Base-by-base conservation (phyloP, 345 rosid species). In the Ceriops zippeliana region DNA sequence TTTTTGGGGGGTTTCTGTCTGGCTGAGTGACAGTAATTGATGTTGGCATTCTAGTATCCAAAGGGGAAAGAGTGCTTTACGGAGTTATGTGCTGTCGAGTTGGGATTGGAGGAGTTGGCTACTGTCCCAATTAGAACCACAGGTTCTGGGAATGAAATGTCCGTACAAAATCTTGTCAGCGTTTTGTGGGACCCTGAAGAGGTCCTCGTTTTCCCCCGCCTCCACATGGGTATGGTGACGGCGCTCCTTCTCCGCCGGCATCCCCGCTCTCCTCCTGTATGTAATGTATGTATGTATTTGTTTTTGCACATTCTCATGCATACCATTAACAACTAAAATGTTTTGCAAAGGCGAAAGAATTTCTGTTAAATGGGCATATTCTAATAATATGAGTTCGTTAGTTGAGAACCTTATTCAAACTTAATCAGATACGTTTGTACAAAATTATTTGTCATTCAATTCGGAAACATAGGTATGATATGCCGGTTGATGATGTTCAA, bases 121-220 rank as follows among this genome's bases (percentile, higher is more conserved):
- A 58, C 21, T 76, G 76, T 68, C 77, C 49, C 42, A 24, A 46
- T 66, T 70, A 56, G 61, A 62, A 76, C 78, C 81, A 65, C 83
- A 57, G 52, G 62, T 60, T 72, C 2, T 19, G 15, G 31, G 35
- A 62, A 10, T 15, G 59, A 24, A 3, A 1, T 20, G 37, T 69
- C 76, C 75, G 83, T 71, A 74, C 76, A 64, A 16, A 0, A 42
- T 32, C 60, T 8, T 11, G 68, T 73, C 78, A 58, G 53, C 32
- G 9, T 19, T 4, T 9, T 6, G 30, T 24, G 57, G 64, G 62
- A 30, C 66, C 66, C 47, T 3, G 15, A 11, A 9, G 16, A 38
- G 17, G 64, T 34, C 37, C 37, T 34, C 6, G 37, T 6, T 6
- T 34, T 34, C 37, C 37, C 37, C 8, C 26, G 26, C 8, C 37